Base-by-base conservation (phyloP, 768 basidiomycete species). In the Lentinula raphanica region DNA sequence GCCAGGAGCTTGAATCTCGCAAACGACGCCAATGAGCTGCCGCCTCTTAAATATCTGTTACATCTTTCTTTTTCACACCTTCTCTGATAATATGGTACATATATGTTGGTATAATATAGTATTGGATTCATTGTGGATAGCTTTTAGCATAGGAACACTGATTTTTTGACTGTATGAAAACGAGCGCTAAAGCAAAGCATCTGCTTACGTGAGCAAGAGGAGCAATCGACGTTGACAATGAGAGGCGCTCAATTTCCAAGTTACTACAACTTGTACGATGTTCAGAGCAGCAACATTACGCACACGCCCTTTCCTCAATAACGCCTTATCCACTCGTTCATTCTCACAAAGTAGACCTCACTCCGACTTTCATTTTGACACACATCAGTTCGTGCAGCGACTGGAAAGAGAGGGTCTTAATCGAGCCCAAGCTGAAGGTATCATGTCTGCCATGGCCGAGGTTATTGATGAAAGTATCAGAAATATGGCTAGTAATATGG, bases 401-500 rank as follows among this genome's bases (percentile, higher is more conserved):
- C 76, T 98, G 56, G 91, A 94, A 71, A 80, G 84, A 59, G 90
- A 97, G 67, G 96, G 96, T 0, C 72, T 98, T 61, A 93, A 88
- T 62, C 83, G 92, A 17, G 85, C 85, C 21, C 96, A 98, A 73
- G 94, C 96, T 0, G 94, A 98, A 69, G 96, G 97, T 3, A 90
- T 99, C 68, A 97, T 98, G 94, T 81, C 87, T 46, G 92, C 95
- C 7, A 90, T 99, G 83, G 92, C 94, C 12, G 93, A 94, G 65
- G 95, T 98, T 60, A 94, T 99, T 38, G 93, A 97, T 71, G 97
- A 99, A 78, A 94, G 92, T 68, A 87, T 98, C 39, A 82, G 88
- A 60, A 96, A 94, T 67, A 94, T 99, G 93, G 92, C 92, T 38
- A 87, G 85, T 64, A 94, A 93, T 65, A 90, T 98, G 87, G 96